Base-by-base conservation (phyloP, 305 asterid genomes). In the Coffea humblotiana region DNA sequence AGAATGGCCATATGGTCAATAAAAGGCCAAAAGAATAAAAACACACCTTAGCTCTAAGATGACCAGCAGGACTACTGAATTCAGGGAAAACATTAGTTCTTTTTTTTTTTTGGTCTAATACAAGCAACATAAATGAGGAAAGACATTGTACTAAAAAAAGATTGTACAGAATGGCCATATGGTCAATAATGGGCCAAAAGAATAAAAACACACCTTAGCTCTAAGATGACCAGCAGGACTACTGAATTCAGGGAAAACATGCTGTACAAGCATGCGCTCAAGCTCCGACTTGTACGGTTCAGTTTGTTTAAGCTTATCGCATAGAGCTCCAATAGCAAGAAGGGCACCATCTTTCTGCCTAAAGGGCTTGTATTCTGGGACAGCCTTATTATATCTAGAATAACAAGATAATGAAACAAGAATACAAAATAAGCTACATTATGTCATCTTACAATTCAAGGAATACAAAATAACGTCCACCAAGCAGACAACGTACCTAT, bases 291-390 rank as follows among this genome's bases (percentile, higher is more conserved):
- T 94, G 88, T 96, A 96, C 0, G 98, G 99, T 77, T 94, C 97
- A 45, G 97, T 91, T 85, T 91, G 92, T 91, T 93, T 94, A 84
- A 96, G 85, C 84, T 91, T 96, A 85, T 96, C 99, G 78, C 99
- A 96, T 35, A 96, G 89, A 14, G 98, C 88, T 75, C 99, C 99
- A 81, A 96, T 91, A 65, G 99, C 98, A 84, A 96, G 98, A 84
- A 94, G 98, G 10, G 98, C 98, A 71, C 99, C 99, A 88, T 96
- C 98, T 84, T 96, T 96, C 84, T 94, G 97, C 83, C 99, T 90
- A 71, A 88, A 94, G 37, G 91, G 91, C 88, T 93, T 96, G 80
- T 79, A 89, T 81, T 90, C 98, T 23, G 88, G 86, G 29, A 92
- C 85, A 76, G 96, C 91, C 84, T 91, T 98, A 37, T 90, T 91